Evolutionary conservation across 2,329 filamentous ascomycete genomes (phyloP).

Genomic region (Fusarium sp.): DNA sequence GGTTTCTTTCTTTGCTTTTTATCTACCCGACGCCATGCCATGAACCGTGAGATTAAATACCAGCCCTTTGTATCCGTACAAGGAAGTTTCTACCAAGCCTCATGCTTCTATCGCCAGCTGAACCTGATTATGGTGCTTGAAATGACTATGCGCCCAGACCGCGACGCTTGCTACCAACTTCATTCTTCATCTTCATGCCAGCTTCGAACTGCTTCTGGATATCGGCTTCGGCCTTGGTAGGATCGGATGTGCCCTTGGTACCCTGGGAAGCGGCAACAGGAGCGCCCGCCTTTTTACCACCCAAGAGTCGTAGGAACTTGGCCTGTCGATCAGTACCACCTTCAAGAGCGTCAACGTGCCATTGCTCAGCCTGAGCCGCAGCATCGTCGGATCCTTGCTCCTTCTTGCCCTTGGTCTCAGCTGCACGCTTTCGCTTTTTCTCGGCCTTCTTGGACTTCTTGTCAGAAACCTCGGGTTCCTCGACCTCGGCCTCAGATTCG

Average conservation of each 20-base stretch:
- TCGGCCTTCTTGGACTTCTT: slow-evolving; percentile 54
- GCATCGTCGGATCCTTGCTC: slow-evolving; percentile 29
- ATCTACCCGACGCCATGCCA: slow-evolving; percentile 49
- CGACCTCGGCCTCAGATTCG: slow-evolving; percentile 23
- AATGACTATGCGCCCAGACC: slow-evolving; percentile 64
- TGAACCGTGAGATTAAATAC: slow-evolving; percentile 35
- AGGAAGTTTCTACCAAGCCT: slow-evolving; percentile 14
- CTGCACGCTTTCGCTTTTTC: slow-evolving; percentile 54
- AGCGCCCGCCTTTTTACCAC: slow-evolving; percentile 62
- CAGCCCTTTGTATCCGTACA: slow-evolving; percentile 12
- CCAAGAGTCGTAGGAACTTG: slow-evolving; percentile 70
- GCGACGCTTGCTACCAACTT: slow-evolving; percentile 62
- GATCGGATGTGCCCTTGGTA: slow-evolving; percentile 51
- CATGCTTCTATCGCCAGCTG: slow-evolving; percentile 3
- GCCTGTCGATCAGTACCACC: slow-evolving; percentile 65
- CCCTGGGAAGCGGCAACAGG: slow-evolving; percentile 40
- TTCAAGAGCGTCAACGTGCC: slow-evolving; percentile 66
- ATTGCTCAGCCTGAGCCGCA: slow-evolving; percentile 56
- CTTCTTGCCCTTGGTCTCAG: slow-evolving; percentile 42
- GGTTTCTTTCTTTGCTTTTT: slow-evolving; percentile 45
- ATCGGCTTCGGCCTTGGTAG: slow-evolving; percentile 62
- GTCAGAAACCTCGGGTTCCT: slow-evolving; percentile 39
- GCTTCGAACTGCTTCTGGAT: slow-evolving; percentile 69
- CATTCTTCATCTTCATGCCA: slow-evolving; percentile 69
- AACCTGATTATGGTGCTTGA: neutral